These are phyloP conservation scores for Ceratobasidium sp. DNA, from an alignment of 1,284 basidiomycete species.

Conservation along the genomic window DNA sequence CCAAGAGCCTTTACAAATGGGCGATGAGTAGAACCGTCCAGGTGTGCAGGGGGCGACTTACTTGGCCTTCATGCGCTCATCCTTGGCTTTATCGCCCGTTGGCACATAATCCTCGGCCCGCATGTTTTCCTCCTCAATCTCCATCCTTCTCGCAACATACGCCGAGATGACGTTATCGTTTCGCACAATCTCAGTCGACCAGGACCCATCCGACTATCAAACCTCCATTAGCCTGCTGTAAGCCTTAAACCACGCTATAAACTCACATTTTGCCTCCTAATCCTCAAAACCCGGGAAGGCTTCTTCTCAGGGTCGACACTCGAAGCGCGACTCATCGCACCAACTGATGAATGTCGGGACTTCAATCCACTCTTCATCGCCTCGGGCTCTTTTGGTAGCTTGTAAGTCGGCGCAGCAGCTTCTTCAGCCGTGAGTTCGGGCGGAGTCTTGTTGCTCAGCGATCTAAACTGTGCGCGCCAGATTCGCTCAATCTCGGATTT, in stretches of 20 bases:
- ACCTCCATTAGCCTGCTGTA: no score
- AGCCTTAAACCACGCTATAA: constrained; percentile 42
- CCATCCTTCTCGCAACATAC: constrained; percentile 84
- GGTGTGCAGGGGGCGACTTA: no score
- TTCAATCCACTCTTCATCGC: not conserved
- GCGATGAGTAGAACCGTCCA: no score
- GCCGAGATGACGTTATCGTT: constrained; percentile 92
- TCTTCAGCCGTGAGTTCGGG: constrained; percentile 83
- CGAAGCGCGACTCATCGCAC: constrained; percentile 64
- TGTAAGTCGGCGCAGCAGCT: constrained; percentile 55
- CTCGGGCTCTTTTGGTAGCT: constrained; percentile 22
- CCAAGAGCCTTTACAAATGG: constrained; percentile 73
- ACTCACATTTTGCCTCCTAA: constrained; percentile 73
- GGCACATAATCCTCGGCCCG: constrained; percentile 87
- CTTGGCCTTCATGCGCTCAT: constrained; percentile 85
- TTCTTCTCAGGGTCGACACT: constrained; percentile 66
- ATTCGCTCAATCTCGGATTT: constrained; percentile 97
- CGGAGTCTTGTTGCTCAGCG: constrained; percentile 84
- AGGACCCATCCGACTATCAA: constrained; percentile 80
- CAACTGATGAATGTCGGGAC: constrained; percentile 30
- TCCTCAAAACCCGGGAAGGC: constrained; percentile 74
- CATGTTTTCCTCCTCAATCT: constrained; percentile 86
- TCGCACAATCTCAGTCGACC: constrained; percentile 90
- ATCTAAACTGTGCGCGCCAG: constrained; percentile 91
- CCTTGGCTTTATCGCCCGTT: constrained; percentile 87